Evolutionary conservation across 495 filamentous ascomycete species (phyloP).

Genomic region (Hypomontagnella monticulosa): DNA sequence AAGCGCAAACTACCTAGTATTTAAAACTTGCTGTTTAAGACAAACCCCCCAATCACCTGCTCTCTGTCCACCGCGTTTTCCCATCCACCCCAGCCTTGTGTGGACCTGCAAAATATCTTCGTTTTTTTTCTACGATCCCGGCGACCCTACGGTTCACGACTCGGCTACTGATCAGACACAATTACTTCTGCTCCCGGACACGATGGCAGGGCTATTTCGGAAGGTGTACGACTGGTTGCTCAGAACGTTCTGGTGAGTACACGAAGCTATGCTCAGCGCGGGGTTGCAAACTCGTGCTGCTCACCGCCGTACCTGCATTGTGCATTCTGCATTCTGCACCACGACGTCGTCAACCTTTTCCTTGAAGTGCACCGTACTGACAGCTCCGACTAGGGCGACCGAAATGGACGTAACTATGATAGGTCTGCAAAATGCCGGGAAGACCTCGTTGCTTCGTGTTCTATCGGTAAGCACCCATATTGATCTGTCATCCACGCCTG

Average conservation of each 20-base stretch:
- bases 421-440: slow-evolving; percentile 97
- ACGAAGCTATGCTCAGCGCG: slow-evolving; percentile 34
- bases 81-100: slow-evolving; percentile 40
- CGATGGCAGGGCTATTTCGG: slow-evolving; percentile 88
- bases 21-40: slow-evolving; percentile 47
- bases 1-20: slow-evolving; percentile 53
- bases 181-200: slow-evolving; percentile 35
- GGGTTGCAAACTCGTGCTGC: slow-evolving; percentile 25
- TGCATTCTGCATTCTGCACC: slow-evolving; percentile 33
- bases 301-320: slow-evolving; percentile 42
- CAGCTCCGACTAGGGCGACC: slow-evolving; percentile 74
- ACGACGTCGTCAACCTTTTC: slow-evolving; percentile 26
- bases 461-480: slow-evolving; percentile 76
- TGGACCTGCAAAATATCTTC: slow-evolving; percentile 32
- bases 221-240: slow-evolving; percentile 98
- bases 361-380: slow-evolving; percentile 41
- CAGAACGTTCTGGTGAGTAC: slow-evolving; percentile 94
- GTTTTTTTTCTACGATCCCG: slow-evolving; percentile 26
- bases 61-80: slow-evolving; percentile 41
- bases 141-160: slow-evolving; percentile 15
- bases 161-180: slow-evolving; percentile 24
- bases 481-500: slow-evolving; percentile 13
- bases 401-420: slow-evolving; percentile 99
- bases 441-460: slow-evolving; percentile 93
- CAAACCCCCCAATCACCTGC: slow-evolving; percentile 40